Conservation (phyloP, 2,329 filamentous ascomycete genomes). For the Penicillium sp. region DNA sequence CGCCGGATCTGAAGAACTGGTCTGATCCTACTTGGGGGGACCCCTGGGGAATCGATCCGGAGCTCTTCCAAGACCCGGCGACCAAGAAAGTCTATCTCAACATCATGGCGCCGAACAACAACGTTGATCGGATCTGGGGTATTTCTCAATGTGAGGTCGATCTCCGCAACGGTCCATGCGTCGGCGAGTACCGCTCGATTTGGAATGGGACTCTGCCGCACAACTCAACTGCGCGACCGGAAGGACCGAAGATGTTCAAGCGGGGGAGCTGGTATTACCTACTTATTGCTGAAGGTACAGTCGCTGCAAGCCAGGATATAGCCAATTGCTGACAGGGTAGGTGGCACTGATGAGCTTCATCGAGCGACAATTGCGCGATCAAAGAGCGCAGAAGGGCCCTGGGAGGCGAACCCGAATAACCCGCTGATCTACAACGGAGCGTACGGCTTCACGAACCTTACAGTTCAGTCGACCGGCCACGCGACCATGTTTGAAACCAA, state of each 20-base stretch:
- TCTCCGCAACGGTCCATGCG: constrained; percentile 1
- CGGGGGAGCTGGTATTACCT: constrained; percentile 1
- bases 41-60: constrained; percentile 12
- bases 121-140: constrained; percentile 1
- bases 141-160: constrained; percentile 12
- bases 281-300: constrained; percentile 6
- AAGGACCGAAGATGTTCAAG: constrained; percentile 3
- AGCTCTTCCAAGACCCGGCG: constrained; percentile 11
- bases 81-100: constrained; percentile 11
- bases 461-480: constrained; percentile 12
- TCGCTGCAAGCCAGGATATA: neutral
- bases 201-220: constrained; percentile 12
- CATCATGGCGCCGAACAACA: constrained; percentile 10
- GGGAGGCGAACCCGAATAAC: neutral
- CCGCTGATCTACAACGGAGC: constrained; percentile 13
- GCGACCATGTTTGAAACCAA: neutral
- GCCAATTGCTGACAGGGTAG: neutral
- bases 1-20: constrained; percentile 10
- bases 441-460: constrained; percentile 3
- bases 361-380: constrained; percentile 11
- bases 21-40: constrained; percentile 14
- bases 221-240: neutral
- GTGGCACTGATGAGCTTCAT: constrained; percentile 6
- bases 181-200: constrained; percentile 2
- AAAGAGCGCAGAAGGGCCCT: neutral